Evolutionary conservation across 352 stramenopile species (phyloP).

Genomic region (Phytophthora multivora): DNA sequence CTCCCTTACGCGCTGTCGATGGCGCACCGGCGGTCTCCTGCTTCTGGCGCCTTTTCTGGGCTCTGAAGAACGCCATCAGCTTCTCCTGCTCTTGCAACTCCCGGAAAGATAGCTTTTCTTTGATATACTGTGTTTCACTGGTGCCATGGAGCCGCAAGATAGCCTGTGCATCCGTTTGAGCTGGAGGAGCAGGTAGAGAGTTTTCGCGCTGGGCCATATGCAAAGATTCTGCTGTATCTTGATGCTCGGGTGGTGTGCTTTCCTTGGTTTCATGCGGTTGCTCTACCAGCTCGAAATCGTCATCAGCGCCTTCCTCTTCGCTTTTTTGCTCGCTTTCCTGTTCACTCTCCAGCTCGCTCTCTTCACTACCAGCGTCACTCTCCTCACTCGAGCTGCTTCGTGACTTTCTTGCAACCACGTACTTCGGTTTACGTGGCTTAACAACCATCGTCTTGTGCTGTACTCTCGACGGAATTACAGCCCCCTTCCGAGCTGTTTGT

Average conservation of each 20-base stretch:
- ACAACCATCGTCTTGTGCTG: not conserved
- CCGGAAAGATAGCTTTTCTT: constrained; percentile 48
- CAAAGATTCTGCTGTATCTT: not conserved
- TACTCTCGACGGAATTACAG: not conserved
- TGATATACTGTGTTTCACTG: constrained; percentile 28
- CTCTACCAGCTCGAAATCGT: constrained; percentile 3
- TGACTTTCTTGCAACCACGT: not conserved
- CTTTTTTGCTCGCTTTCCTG: constrained; percentile 16
- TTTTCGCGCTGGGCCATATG: constrained; percentile 7
- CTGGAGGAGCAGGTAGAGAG: not conserved
- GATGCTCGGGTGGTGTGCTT: constrained; percentile 2
- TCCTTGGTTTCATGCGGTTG: not conserved
- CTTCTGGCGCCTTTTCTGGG: constrained; percentile 36
- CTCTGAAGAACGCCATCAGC: constrained; percentile 40
- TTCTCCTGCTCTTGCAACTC: constrained; percentile 61
- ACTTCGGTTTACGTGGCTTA: constrained; percentile 1
- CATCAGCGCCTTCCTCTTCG: constrained; percentile 13
- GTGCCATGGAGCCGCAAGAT: constrained; percentile 4
- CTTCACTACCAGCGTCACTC: constrained; percentile 2
- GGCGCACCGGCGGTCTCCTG: not conserved
- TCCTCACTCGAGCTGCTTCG: constrained; percentile 27
- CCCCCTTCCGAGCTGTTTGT: constrained; percentile 17
- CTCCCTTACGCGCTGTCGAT: constrained; percentile 18
- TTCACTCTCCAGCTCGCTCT: constrained; percentile 14
- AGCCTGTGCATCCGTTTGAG: constrained; percentile 2